Base-by-base conservation (phyloP, 2,329 filamentous ascomycete species). In the Colletotrichum lini region DNA sequence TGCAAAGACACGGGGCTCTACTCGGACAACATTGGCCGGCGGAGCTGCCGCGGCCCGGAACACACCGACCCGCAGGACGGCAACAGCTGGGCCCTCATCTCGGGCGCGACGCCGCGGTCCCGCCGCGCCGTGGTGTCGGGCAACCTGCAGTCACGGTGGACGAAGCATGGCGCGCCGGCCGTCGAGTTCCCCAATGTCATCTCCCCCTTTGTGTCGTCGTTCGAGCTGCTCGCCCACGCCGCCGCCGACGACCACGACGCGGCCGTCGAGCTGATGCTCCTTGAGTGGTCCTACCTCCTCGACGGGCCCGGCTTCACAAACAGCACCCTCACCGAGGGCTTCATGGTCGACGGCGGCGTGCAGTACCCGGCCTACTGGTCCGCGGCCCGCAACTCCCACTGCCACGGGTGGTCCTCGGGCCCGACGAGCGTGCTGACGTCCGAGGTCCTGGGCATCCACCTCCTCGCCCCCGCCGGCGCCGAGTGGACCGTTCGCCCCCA, bases 1-100 rank as follows among this genome's bases (percentile, higher is more conserved):
- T 78, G 76, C 53, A 52, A 72, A 7, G 52, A 70, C 26, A 73
- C 73, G 2, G 73, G 81, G 21, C 79, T 87, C 73, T 85, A 87
- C 80, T 81, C 83, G 67, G 85, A 86, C 75, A 88, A 88, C 70
- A 66, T 69, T 62, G 84, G 84, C 23, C 60, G 73, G 23, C 65
- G 74, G 42, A 47, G 76, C 79, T 67, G 80, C 79, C 61, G 67
- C 78, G 49, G 80, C 74, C 47, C 77, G 76, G 54, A 78, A 76
- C 26, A 86, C 2, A 80, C 89, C 2, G 80, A 83, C 67, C 85
- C 85, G 0, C 86, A 88, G 77, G 85, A 86, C 60, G 85, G 84
- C 18, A 87, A 87, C 72, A 83, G 82, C 74, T 83, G 87, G 80
- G 84, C 85, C 3, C 78, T 87, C 16, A 65, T 77, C 23, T 79